Evolutionary conservation across 2,329 filamentous ascomycete genomes (phyloP).

Genomic region (Aureobasidium subglaciale): DNA sequence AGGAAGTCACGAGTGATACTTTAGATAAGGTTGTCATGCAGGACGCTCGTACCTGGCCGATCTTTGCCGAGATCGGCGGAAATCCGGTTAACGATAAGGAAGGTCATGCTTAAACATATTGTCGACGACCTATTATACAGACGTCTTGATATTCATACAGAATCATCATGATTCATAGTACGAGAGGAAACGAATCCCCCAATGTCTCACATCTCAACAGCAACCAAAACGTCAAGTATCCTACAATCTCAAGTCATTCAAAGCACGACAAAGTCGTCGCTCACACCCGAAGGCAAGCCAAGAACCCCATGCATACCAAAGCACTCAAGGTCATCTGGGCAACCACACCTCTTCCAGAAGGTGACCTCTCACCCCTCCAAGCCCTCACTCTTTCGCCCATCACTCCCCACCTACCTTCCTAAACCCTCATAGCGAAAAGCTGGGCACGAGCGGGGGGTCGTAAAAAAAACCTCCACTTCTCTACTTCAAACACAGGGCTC

Average conservation of each 20-base stretch:
- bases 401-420: background rate
- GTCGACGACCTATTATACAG: background rate
- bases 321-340: background rate
- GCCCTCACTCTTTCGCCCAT: too few relatives aligned
- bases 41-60: conserved; percentile 9
- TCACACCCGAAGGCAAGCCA: background rate
- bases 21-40: conserved; percentile 15
- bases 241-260: background rate
- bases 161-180: too few relatives aligned
- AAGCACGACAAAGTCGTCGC: background rate
- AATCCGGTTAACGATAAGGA: background rate
- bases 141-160: too few relatives aligned
- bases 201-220: too few relatives aligned
- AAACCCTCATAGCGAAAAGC: background rate
- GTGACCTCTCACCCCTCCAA: too few relatives aligned
- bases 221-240: too few relatives aligned
- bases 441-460: too few relatives aligned
- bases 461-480: too few relatives aligned
- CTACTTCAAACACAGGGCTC: too few relatives aligned
- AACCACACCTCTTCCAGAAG: conserved; percentile 5
- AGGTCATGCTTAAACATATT: background rate
- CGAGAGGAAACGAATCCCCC: too few relatives aligned
- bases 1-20: background rate
- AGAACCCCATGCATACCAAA: background rate
- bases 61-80: background rate